Conservation (phyloP, 495 filamentous ascomycete species). For the Penicillium manginii region DNA sequence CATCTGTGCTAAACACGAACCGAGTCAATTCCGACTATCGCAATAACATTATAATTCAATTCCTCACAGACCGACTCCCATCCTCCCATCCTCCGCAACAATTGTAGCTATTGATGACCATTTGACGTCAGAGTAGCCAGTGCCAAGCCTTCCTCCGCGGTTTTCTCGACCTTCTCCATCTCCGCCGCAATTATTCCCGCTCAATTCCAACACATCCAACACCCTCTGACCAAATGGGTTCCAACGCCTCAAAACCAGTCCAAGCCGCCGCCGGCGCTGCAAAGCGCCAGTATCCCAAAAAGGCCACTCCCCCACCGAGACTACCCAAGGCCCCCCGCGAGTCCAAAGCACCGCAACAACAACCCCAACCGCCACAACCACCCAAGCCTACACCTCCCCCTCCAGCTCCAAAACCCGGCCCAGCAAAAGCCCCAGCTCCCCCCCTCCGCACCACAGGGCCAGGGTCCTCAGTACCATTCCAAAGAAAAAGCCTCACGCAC, state of each 20-base stretch:
- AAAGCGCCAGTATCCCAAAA: conserved; percentile 60
- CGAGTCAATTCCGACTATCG: background rate
- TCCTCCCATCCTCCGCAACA: background rate
- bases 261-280: conserved; percentile 55
- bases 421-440: conserved; percentile 30
- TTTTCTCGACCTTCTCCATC: conserved; percentile 18
- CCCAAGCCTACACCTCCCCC: conserved; percentile 19
- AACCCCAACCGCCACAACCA: conserved; percentile 33
- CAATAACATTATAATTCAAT: background rate
- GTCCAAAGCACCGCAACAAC: conserved; percentile 14
- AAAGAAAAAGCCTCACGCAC: conserved; percentile 38
- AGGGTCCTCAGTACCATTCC: conserved; percentile 45
- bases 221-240: conserved; percentile 54
- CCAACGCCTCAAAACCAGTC: conserved; percentile 64
- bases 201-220: conserved; percentile 8
- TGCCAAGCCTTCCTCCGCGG: conserved; percentile 31
- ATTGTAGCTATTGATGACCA: conserved; percentile 14
- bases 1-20: no score
- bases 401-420: conserved; percentile 25
- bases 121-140: conserved; percentile 35
- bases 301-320: conserved; percentile 40
- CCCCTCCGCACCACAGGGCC: background rate
- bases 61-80: background rate
- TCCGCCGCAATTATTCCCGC: conserved; percentile 25
- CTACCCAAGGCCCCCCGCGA: conserved; percentile 22